Evolutionary conservation across 2,329 filamentous ascomycete genomes (phyloP).

Genomic region (Stachybotrys chartarum): DNA sequence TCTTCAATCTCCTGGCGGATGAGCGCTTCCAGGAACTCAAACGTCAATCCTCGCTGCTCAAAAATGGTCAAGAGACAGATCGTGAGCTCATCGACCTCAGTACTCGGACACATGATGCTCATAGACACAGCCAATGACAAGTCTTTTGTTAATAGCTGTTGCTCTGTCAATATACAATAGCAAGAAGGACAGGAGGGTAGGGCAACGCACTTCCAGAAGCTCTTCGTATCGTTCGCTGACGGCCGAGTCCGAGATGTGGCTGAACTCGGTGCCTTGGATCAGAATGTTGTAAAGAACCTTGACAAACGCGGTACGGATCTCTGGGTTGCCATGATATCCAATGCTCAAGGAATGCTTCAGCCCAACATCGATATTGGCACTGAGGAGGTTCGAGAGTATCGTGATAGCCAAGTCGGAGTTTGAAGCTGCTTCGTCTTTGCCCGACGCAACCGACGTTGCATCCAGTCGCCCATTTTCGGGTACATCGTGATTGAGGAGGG

Average conservation of each 20-base stretch:
- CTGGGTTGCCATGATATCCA: constrained; percentile 63
- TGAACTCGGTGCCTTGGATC: constrained; percentile 66
- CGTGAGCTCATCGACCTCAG: constrained; percentile 62
- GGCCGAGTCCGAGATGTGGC: constrained; percentile 58
- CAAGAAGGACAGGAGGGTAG: background rate
- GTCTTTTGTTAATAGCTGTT: constrained; percentile 53
- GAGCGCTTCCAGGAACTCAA: constrained; percentile 56
- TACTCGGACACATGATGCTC: constrained; percentile 58
- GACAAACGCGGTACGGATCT: constrained; percentile 63
- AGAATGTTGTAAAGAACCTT: constrained; percentile 65
- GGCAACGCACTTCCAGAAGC: constrained; percentile 40
- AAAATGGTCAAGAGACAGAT: constrained; percentile 64
- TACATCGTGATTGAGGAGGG: constrained; percentile 53
- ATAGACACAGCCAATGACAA: constrained; percentile 56
- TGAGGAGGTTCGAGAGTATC: constrained; percentile 61
- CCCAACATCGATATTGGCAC: constrained; percentile 65
- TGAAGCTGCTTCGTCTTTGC: constrained; percentile 46
- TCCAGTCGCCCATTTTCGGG: constrained; percentile 28
- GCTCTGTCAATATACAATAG: constrained; percentile 1
- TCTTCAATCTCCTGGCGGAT: constrained; percentile 64
- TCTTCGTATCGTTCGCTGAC: constrained; percentile 64
- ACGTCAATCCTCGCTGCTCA: constrained; percentile 56
- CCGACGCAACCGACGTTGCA: constrained; percentile 21
- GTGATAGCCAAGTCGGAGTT: constrained; percentile 58
- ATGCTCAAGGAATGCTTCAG: constrained; percentile 64